Evolutionary conservation across 768 basidiomycete species (phyloP).

Genomic region (Rossbeevera mucosa): DNA sequence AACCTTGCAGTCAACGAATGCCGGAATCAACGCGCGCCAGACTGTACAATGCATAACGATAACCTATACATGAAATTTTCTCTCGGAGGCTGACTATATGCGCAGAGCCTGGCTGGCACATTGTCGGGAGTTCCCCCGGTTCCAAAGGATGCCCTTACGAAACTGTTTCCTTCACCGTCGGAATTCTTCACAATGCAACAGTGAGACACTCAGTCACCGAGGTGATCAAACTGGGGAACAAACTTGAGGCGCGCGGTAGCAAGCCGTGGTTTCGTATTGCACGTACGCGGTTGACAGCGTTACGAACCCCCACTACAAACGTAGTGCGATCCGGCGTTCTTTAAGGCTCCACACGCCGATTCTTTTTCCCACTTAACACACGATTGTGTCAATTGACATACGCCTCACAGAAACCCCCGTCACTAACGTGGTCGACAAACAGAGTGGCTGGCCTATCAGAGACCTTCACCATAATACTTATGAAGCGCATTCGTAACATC

Average conservation of each 20-base stretch:
- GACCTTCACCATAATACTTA: background rate
- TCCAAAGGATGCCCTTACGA: background rate
- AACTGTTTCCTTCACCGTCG: background rate
- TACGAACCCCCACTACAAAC: slow-evolving; percentile 3
- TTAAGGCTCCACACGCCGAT: background rate
- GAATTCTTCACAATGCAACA: slow-evolving; percentile 13
- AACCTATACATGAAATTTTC: background rate
- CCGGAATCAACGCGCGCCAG: background rate
- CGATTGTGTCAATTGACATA: background rate
- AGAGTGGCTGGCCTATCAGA: background rate
- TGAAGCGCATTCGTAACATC: background rate
- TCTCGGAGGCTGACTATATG: background rate
- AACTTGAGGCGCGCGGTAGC: background rate
- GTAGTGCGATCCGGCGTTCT: background rate
- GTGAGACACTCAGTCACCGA: background rate
- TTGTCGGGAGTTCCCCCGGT: slow-evolving; percentile 1
- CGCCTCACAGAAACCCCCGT: background rate
- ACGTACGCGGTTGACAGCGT: slow-evolving; percentile 7
- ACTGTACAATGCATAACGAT: background rate
- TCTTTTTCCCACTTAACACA: slow-evolving; percentile 11
- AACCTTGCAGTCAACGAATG: background rate
- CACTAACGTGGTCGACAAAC: background rate
- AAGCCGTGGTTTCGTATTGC: background rate
- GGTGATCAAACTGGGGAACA: background rate
- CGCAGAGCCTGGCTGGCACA: background rate